Evolutionary conservation across 2,329 filamentous ascomycete genomes (phyloP).

Genomic region (Myriosclerotinia curreyana): DNA sequence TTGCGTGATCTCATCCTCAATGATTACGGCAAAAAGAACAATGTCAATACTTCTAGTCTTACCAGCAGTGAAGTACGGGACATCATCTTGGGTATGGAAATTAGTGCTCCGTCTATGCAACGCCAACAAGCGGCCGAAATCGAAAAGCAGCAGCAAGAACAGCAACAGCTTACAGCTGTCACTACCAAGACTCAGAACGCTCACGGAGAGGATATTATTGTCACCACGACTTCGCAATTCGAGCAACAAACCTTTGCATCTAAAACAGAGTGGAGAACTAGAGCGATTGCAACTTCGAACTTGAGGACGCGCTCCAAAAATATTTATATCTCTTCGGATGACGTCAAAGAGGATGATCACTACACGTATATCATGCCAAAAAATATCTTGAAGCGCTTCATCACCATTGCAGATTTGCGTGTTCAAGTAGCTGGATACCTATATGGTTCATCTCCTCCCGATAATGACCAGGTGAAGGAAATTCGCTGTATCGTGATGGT

Average conservation of each 20-base stretch:
- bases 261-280: conserved; percentile 97
- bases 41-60: conserved; percentile 95
- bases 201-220: conserved; percentile 95
- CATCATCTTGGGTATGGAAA: conserved; percentile 99
- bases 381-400: conserved; percentile 97
- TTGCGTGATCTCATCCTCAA: conserved; percentile 94
- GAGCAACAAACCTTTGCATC: conserved; percentile 97
- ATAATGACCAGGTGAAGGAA: conserved; percentile 97
- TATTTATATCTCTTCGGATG: conserved; percentile 96
- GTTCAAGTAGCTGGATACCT: conserved; percentile 96
- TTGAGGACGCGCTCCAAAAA: conserved; percentile 92
- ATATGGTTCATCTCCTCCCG: conserved; percentile 86
- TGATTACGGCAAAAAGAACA: conserved; percentile 99
- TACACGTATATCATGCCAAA: conserved; percentile 99
- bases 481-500: conserved; percentile 96
- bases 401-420: conserved; percentile 91
- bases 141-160: conserved; percentile 97
- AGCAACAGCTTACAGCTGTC: conserved; percentile 92
- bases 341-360: conserved; percentile 81
- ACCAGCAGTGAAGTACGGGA: conserved; percentile 97
- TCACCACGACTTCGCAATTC: conserved; percentile 96
- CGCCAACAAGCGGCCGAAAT: conserved; percentile 97
- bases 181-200: conserved; percentile 98
- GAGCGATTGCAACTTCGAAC: conserved; percentile 95
- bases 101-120: conserved; percentile 95